Percentiles rank a stretch among this genome's conserved stretches.
Evolutionary conservation across 1,284 basidiomycete species (phyloP).

Genomic region (Heterobasidion parviporum): DNA sequence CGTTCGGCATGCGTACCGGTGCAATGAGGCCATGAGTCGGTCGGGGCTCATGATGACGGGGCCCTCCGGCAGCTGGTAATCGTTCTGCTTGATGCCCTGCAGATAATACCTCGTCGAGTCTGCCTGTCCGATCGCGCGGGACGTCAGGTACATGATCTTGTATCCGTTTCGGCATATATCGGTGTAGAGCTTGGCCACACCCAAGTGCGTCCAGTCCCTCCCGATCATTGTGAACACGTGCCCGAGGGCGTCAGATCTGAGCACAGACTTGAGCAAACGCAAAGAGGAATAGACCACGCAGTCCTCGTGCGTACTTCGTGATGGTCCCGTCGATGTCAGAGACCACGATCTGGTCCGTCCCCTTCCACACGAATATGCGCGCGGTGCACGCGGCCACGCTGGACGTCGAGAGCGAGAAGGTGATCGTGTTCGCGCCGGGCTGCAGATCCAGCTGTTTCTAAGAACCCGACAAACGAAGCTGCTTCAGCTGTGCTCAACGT

Average conservation of each 20-base stretch:
- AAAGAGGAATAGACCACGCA: neutral
- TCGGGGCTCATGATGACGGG: slow-evolving; percentile 99
- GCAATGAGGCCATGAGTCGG: slow-evolving; percentile 88
- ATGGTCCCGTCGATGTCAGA: slow-evolving; percentile 99
- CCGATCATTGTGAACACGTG: slow-evolving; percentile 99
- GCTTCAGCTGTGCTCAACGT: neutral
- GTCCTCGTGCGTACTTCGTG: slow-evolving; percentile 70
- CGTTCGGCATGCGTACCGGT: slow-evolving; percentile 53
- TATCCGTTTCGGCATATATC: slow-evolving; percentile 96
- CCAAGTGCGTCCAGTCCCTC: slow-evolving; percentile 98
- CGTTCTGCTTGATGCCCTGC: slow-evolving; percentile 91
- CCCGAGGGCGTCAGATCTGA: slow-evolving; percentile 91
- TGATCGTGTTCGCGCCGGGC: slow-evolving; percentile 86
- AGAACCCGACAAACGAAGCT: neutral
- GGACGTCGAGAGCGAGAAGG: slow-evolving; percentile 91
- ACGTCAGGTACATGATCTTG: slow-evolving; percentile 98
- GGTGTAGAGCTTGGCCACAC: slow-evolving; percentile 97
- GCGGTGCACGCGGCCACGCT: slow-evolving; percentile 85
- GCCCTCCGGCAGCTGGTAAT: slow-evolving; percentile 93
- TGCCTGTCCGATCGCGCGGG: slow-evolving; percentile 95
- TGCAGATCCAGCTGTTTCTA: slow-evolving; percentile 85
- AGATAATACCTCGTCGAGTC: slow-evolving; percentile 96
- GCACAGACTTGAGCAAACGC: slow-evolving; percentile 1
- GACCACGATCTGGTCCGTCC: slow-evolving; percentile 83
- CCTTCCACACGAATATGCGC: slow-evolving; percentile 94